phyloP scores from a whole-genome alignment of 805 yeast species.

The Maudiozyma turicensis region DNA sequence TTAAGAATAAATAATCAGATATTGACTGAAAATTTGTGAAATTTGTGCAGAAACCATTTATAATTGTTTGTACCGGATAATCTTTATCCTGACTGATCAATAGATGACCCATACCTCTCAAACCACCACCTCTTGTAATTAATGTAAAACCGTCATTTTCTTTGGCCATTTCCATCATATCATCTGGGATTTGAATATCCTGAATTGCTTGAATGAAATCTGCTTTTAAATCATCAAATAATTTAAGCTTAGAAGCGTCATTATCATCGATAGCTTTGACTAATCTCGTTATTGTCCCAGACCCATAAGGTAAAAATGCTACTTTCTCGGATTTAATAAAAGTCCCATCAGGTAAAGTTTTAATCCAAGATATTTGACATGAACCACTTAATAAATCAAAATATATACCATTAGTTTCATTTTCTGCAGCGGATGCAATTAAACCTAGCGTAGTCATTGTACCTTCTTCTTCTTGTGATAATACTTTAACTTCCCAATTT shows the following conservation, averaged over 20 bases:
- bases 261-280: conserved; percentile 41
- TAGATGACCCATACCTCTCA: conserved; percentile 59
- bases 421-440: conserved; percentile 48
- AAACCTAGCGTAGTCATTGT: conserved; percentile 62
- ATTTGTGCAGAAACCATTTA: conserved; percentile 58
- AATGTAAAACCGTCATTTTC: conserved; percentile 51
- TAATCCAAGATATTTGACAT: conserved; percentile 62
- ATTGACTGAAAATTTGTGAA: conserved; percentile 41
- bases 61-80: conserved; percentile 61
- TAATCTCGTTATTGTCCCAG: conserved; percentile 54
- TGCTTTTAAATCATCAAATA: conserved; percentile 44
- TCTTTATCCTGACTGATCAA: conserved; percentile 40
- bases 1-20: conserved; percentile 42
- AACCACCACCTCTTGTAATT: conserved; percentile 66
- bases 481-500: conserved; percentile 54
- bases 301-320: conserved; percentile 63
- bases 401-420: conserved; percentile 54
- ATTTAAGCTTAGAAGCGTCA: conserved; percentile 10
- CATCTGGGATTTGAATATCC: conserved; percentile 46
- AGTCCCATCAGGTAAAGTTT: conserved; percentile 40
- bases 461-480: conserved; percentile 58
- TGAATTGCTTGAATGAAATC: conserved; percentile 40
- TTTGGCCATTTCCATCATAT: conserved; percentile 40
- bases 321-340: conserved; percentile 46
- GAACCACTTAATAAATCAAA: conserved; percentile 71